phyloP scores from a whole-genome alignment of 2,329 filamentous ascomycete genomes.

The Monosporascus sp. region DNA sequence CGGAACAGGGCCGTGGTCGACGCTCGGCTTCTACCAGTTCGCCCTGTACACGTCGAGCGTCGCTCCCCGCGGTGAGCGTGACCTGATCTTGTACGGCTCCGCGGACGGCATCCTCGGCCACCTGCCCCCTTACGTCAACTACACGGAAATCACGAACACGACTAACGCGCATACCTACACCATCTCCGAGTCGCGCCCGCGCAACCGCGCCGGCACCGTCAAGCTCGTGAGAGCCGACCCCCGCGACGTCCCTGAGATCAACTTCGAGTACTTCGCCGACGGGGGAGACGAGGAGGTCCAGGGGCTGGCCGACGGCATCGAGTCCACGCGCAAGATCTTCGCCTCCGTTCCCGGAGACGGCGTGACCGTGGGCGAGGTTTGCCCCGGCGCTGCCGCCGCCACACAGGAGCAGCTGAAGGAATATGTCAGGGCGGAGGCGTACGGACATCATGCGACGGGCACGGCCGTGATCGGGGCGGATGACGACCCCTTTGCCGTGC shows the following conservation, averaged over 20 bases:
- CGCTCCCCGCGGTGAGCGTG: slow-evolving; percentile 22
- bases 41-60: slow-evolving; percentile 24
- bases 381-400: slow-evolving; percentile 13
- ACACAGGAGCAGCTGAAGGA: slow-evolving; percentile 18
- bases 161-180: slow-evolving; percentile 40
- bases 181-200: slow-evolving; percentile 52
- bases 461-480: slow-evolving; percentile 2
- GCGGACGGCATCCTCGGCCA: slow-evolving; percentile 35
- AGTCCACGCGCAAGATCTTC: slow-evolving; percentile 43
- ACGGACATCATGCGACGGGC: slow-evolving; percentile 24
- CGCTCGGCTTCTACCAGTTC: slow-evolving; percentile 27
- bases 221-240: slow-evolving; percentile 56
- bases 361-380: slow-evolving; percentile 24
- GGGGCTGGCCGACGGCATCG: slow-evolving; percentile 51
- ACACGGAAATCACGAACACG: slow-evolving; percentile 26
- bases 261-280: slow-evolving; percentile 54
- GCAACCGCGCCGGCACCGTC: slow-evolving; percentile 57
- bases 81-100: slow-evolving; percentile 34
- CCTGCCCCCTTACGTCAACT: slow-evolving; percentile 31
- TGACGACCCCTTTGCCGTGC: neutral
- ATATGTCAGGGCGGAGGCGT: slow-evolving; percentile 22
- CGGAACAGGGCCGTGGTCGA: slow-evolving; percentile 27
- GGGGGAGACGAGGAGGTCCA: slow-evolving; percentile 45
- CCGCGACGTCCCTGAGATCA: slow-evolving; percentile 57
- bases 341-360: slow-evolving; percentile 36